phyloP scores from a whole-genome alignment of 805 yeast species.

The Yarrowia bubula region DNA sequence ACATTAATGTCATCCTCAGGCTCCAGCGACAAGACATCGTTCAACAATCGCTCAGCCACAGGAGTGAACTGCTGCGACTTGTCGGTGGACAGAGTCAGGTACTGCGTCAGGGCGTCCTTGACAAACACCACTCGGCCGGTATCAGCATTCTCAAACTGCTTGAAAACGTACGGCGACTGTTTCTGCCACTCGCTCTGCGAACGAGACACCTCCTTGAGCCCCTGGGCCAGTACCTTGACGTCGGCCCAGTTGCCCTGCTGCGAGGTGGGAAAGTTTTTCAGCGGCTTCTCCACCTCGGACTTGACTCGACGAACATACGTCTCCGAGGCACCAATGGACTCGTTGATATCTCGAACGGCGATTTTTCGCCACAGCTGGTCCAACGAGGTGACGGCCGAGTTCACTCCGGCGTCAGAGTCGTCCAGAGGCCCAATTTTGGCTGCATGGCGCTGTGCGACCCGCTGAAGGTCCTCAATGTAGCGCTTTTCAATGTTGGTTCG shows the following conservation, averaged over 20 bases:
- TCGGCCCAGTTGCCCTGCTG: conserved; percentile 53
- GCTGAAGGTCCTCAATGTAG: conserved; percentile 20
- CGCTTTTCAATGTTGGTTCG: conserved; percentile 12
- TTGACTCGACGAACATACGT: conserved; percentile 42
- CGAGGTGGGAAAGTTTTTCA: conserved; percentile 49
- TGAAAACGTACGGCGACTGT: conserved; percentile 74
- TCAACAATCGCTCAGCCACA: conserved; percentile 62
- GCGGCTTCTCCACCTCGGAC: conserved; percentile 41
- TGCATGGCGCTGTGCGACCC: conserved; percentile 4
- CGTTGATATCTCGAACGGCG: conserved; percentile 14
- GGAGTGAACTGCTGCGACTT: conserved; percentile 46
- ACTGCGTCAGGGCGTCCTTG: conserved; percentile 64
- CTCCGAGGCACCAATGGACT: conserved; percentile 33
- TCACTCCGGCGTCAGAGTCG: not conserved
- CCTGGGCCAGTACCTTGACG: conserved; percentile 48
- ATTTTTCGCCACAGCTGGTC: conserved; percentile 21
- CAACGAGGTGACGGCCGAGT: not conserved
- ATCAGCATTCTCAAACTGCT: conserved; percentile 72
- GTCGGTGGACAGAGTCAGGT: conserved; percentile 60
- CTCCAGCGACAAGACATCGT: conserved; percentile 60
- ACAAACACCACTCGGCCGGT: conserved; percentile 57
- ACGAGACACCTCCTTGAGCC: conserved; percentile 46
- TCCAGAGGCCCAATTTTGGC: conserved; percentile 9
- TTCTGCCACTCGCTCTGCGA: conserved; percentile 59
- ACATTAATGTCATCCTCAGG: conserved; percentile 60